Conservation (phyloP, 2,329 filamentous ascomycete genomes). For the Penicillium sumatraense region DNA sequence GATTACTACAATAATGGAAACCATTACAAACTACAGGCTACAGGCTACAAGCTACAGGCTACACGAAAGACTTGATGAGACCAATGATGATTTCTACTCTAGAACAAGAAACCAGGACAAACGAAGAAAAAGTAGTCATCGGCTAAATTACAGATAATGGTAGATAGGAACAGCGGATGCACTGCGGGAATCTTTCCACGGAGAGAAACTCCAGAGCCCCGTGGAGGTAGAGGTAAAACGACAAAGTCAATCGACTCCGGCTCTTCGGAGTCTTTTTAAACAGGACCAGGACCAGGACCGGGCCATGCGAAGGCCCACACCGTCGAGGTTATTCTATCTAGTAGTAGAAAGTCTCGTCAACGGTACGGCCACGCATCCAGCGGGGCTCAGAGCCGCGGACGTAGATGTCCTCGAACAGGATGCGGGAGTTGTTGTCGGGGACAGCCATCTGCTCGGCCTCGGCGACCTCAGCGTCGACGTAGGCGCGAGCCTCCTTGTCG, state of each 20-base stretch:
- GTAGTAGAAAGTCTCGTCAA: conserved; percentile 91
- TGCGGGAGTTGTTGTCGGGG: conserved; percentile 78
- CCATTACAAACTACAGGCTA: too few species aligned
- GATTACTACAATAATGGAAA: too few species aligned
- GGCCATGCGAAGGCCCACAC: background rate
- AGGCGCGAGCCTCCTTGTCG: conserved; percentile 87
- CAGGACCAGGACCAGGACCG: background rate
- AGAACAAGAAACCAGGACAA: conserved; percentile 28
- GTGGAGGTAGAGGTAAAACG: background rate
- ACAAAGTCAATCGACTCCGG: background rate
- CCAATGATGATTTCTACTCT: conserved; percentile 33
- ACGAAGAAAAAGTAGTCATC: conserved; percentile 36
- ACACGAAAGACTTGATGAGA: background rate
- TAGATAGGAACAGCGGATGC: conserved; percentile 29
- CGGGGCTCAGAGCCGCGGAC: conserved; percentile 83
- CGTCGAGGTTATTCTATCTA: conserved; percentile 37
- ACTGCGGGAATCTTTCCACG: conserved; percentile 8
- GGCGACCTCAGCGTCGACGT: conserved; percentile 88
- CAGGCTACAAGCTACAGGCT: background rate
- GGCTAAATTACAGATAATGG: conserved; percentile 46
- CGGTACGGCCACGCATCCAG: conserved; percentile 83
- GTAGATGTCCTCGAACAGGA: conserved; percentile 96
- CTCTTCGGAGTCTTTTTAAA: conserved; percentile 12
- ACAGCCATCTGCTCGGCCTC: conserved; percentile 84
- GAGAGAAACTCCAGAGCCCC: conserved; percentile 5